Conservation (phyloP, 352 stramenopile species). For the Pythium dissotocum region DNA sequence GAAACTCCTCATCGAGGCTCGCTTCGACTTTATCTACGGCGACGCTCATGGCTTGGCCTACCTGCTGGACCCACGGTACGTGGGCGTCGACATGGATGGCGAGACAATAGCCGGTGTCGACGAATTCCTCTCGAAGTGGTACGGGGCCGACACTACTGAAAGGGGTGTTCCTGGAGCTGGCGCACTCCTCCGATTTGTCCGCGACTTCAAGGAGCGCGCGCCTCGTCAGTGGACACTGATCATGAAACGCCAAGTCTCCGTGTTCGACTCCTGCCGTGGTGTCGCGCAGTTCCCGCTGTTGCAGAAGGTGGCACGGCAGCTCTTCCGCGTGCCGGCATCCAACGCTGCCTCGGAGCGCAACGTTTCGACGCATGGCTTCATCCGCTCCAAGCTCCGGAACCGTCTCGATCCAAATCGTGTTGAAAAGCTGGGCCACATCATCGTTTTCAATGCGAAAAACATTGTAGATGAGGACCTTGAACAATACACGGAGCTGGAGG, state of each 20-base stretch:
- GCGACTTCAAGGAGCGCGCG: background rate
- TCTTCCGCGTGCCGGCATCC: background rate
- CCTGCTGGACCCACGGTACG: constrained; percentile 2
- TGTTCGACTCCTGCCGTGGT: background rate
- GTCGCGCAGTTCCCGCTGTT: constrained; percentile 6
- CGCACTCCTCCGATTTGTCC: background rate
- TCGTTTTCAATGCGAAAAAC: constrained; percentile 15
- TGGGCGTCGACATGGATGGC: background rate
- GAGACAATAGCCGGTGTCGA: background rate
- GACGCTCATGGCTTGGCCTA: constrained; percentile 14
- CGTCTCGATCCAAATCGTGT: background rate
- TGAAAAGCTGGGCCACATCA: constrained; percentile 16
- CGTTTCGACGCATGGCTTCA: constrained; percentile 14
- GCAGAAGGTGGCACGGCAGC: background rate
- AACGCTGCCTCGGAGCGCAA: constrained; percentile 10
- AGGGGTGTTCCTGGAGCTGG: background rate
- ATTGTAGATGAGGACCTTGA: background rate
- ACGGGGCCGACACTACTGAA: background rate
- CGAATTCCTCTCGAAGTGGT: background rate
- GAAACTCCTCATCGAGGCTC: background rate
- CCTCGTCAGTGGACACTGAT: background rate
- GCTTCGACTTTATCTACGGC: constrained; percentile 16
- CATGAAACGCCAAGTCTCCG: background rate
- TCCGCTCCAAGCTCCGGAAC: constrained; percentile 11
- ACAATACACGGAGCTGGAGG: background rate